phyloP scores from a whole-genome alignment of 306 rosid species.

The Vigna hirtella region DNA sequence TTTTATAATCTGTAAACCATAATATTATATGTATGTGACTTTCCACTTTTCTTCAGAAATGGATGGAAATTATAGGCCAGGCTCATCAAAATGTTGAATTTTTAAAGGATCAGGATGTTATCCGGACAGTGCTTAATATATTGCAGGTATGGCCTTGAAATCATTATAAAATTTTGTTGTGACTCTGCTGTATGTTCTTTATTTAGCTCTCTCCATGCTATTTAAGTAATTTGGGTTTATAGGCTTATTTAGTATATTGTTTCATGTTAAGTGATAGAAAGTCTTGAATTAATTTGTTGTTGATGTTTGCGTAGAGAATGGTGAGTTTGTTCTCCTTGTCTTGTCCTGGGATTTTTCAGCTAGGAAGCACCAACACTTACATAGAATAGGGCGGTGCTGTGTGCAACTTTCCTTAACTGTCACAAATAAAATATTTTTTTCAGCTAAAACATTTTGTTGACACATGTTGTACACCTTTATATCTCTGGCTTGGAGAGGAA shows the following conservation, averaged over 20 bases:
- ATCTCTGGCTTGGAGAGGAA: too few relatives aligned
- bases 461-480: too few relatives aligned
- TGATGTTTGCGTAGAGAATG: background rate
- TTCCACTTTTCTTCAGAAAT: slow-evolving; percentile 63
- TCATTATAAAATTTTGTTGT: background rate
- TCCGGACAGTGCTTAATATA: slow-evolving; percentile 92
- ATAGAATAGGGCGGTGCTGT: too few relatives aligned
- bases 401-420: too few relatives aligned
- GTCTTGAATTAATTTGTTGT: background rate
- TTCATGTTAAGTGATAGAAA: background rate
- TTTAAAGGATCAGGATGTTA: slow-evolving; percentile 89
- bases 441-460: too few relatives aligned
- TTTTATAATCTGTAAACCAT: background rate
- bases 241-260: background rate
- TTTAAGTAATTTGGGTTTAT: background rate
- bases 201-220: background rate
- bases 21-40: slow-evolving; percentile 5
- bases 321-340: background rate
- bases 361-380: too few relatives aligned
- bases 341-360: background rate
- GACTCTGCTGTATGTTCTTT: slow-evolving; percentile 24
- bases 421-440: too few relatives aligned
- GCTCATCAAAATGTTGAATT: slow-evolving; percentile 88
- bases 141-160: slow-evolving; percentile 67
- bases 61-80: slow-evolving; percentile 93